Percentiles rank a stretch among this genome's conserved stretches.
These are phyloP conservation scores for Boletus coccyginus DNA, from an alignment of 768 basidiomycete species.

Conservation along the genomic window DNA sequence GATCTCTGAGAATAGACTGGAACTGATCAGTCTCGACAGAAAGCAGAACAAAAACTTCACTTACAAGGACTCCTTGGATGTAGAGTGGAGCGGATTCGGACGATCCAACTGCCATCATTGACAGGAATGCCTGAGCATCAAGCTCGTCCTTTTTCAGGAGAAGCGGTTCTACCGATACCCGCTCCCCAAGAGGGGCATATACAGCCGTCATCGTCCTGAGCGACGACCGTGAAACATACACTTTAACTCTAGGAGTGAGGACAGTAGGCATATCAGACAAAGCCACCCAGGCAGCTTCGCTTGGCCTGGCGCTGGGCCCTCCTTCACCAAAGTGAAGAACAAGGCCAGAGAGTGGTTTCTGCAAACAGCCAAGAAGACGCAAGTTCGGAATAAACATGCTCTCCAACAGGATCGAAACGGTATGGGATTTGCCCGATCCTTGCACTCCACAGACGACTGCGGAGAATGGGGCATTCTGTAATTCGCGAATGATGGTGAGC, in stretches of 20 bases:
- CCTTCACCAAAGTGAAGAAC: slow-evolving; percentile 73
- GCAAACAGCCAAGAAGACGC: slow-evolving; percentile 46
- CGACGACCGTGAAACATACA: slow-evolving; percentile 62
- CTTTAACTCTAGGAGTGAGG: slow-evolving; percentile 34
- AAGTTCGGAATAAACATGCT: slow-evolving; percentile 62
- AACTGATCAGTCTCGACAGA: slow-evolving; percentile 8
- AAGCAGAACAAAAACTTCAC: slow-evolving; percentile 15
- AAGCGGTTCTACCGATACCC: slow-evolving; percentile 53
- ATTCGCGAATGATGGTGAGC: background rate
- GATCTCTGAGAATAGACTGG: slow-evolving; percentile 59
- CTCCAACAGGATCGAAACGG: slow-evolving; percentile 64
- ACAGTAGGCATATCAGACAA: slow-evolving; percentile 34
- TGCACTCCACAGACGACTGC: slow-evolving; percentile 76
- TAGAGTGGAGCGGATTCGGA: slow-evolving; percentile 65
- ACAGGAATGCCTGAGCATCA: slow-evolving; percentile 65
- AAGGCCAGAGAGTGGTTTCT: slow-evolving; percentile 57
- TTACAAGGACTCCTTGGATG: slow-evolving; percentile 64
- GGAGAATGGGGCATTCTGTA: slow-evolving; percentile 70
- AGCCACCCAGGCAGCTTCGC: slow-evolving; percentile 65
- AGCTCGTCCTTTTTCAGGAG: slow-evolving; percentile 57
- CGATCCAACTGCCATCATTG: slow-evolving; percentile 70
- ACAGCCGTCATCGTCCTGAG: slow-evolving; percentile 58
- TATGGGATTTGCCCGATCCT: slow-evolving; percentile 75
- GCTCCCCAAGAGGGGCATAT: slow-evolving; percentile 49
- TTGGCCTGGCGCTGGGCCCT: slow-evolving; percentile 52